These are phyloP conservation scores for Flaveria robusta DNA, from an alignment of 129 eudicot genomes.

Conservation along the genomic window DNA sequence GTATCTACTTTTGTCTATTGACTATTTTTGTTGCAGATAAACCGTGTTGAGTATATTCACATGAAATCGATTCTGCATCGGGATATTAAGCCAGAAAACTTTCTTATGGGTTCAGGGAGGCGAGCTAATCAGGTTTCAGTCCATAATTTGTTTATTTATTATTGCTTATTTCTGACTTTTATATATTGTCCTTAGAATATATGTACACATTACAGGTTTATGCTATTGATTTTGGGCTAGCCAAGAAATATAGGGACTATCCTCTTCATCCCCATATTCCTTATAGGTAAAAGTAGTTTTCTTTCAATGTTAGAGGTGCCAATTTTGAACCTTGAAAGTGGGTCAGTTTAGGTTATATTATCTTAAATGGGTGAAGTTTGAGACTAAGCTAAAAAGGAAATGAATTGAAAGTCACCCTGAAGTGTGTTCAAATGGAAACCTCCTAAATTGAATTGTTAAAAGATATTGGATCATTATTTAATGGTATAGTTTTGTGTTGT, in stretches of 20 bases:
- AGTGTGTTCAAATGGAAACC: background rate
- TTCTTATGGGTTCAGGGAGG: conserved; percentile 98
- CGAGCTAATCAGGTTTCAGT: conserved; percentile 89
- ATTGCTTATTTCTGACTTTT: conserved; percentile 5
- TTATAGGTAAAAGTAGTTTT: conserved; percentile 59
- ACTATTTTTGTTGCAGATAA: conserved; percentile 48
- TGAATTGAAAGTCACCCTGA: background rate
- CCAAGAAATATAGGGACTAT: conserved; percentile 96
- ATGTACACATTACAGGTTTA: conserved; percentile 59
- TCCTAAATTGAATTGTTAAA: background rate
- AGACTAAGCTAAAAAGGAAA: background rate
- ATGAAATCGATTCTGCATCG: conserved; percentile 91
- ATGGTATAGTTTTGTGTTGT: background rate
- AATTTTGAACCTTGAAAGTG: background rate
- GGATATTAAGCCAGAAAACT: conserved; percentile 97
- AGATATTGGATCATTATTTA: background rate
- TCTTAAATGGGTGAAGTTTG: background rate
- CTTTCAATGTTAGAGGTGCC: conserved; percentile 1
- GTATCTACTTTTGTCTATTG: conserved; percentile 1
- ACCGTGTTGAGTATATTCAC: conserved; percentile 88
- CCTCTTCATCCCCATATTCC: conserved; percentile 93
- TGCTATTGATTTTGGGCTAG: conserved; percentile 94
- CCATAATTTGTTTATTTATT: conserved; percentile 1
- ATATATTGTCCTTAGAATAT: background rate
- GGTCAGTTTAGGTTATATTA: background rate